Evolutionary conservation across 768 basidiomycete genomes (phyloP), one percentile per base, ranked within the genome.

Genomic region (Trametes villosa): DNA sequence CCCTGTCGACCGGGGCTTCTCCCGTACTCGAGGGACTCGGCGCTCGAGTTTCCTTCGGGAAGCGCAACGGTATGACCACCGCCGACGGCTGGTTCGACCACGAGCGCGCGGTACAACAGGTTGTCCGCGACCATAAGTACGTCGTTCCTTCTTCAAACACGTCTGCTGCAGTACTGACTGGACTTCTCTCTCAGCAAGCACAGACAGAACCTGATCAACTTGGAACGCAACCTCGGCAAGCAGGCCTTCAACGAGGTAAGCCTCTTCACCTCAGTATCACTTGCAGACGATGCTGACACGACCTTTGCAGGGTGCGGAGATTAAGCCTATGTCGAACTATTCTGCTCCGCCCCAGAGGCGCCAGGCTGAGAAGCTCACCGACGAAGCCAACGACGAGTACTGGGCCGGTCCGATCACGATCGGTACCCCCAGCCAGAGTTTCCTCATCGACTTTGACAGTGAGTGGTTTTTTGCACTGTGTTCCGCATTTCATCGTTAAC

Each of bases 351-450:
- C 40, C 33, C 34, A 50, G 30, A 64, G 58, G 52, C 62, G 68
- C 15, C 62, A 64, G 41, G 40, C 52, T n/a, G 69, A 65, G 38
- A 4, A 57, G 15, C 65, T 71, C 42, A 66, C 57, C n/a, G 68
- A 72, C 42, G 52, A 72, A 46, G 57, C 50, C 9, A 40, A 41
- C 44, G 56, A 64, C 53, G 36, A 42, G 34, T 76, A 42, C 30
- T 83, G 82, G 82, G 74, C 74, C 31, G 81, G 80, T 20, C 51
- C 68, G 11, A 78, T 83, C 45, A 66, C 67, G 18, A 77, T 83
- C n/a, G 83, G 83, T 13, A 82, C 77, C 15, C 83, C 83, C 20
- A 62, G 59, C 3, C 68, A 73, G 53, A 65, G 50, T 15, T 68
- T 75, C 53, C 18, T 31, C 42, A 52, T 65, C 20, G 56, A 65